Evolutionary conservation across 2,329 filamentous ascomycete species (phyloP), one percentile per base, ranked within the genome.

Genomic region (Colletotrichum sp.): DNA sequence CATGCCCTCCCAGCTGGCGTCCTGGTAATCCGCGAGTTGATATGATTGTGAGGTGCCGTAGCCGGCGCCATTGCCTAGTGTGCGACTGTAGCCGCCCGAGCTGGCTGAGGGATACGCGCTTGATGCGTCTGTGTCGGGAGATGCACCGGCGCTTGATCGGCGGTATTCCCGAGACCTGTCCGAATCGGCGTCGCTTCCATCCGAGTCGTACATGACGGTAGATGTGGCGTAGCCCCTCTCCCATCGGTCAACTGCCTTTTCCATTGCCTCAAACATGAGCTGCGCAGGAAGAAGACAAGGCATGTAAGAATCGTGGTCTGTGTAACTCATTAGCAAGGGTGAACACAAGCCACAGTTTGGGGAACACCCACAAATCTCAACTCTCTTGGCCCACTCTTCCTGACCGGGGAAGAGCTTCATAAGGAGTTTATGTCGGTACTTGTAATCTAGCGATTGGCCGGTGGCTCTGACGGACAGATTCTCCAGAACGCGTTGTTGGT

Each of bases 211-310:
- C 25, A 58, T 69, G 18, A 74, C 70, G 0, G 74, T 28, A 0
- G 64, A 66, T 4, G 64, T 65, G 2, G 65, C 70, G 28, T 76
- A 76, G 0, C 74, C 74, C 18, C 74, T 74, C 27, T 76, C 74
- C 74, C 74, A 76, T 30, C 74, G 27, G 28, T 76, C 74, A 13
- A 76, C 74, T 2, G 74, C 74, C 28, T 68, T 76, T 12, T 74
- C 70, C 74, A 76, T 76, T 2, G 74, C 74, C 2, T 76, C 74
- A 6, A 76, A 76, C 74, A 76, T 76, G 65, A 76, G 74, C 6
- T 76, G 74, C 2, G 74, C 58, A 18, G 74, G 74, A 7, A 76
- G 15, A 3, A 76, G 74, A 9, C 74, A 76, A 34, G 74, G 74
- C 30, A 70, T 73, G 36, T 76, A 76, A 39, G 74, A 62, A 28